Evolutionary conservation across 345 rosid species (phyloP).

Genomic region (Arabidopsis suecica): DNA sequence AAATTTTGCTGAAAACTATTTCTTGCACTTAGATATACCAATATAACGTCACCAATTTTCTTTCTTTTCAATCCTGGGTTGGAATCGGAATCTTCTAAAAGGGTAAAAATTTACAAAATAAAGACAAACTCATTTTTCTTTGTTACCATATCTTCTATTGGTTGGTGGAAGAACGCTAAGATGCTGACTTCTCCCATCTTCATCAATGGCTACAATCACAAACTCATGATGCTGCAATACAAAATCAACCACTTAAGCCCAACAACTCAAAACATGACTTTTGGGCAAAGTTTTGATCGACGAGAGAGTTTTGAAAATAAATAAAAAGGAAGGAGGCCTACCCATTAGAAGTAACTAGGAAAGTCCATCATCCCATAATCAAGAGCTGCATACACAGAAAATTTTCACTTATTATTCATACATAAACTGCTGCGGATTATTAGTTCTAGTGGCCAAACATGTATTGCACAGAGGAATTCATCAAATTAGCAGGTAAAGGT

Average conservation of each 20-base stretch:
- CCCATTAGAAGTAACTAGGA: slow-evolving; percentile 41
- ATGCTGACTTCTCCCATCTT: slow-evolving; percentile 19
- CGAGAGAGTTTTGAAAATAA: not conserved
- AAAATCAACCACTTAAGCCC: not conserved
- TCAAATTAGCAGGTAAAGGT: not conserved
- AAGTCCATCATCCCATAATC: slow-evolving; percentile 46
- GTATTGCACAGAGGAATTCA: slow-evolving; percentile 20
- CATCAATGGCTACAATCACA: slow-evolving; percentile 20
- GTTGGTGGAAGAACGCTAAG: slow-evolving; percentile 12
- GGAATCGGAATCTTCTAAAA: slow-evolving; percentile 26
- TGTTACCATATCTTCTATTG: slow-evolving; percentile 21
- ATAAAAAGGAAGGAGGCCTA: not conserved
- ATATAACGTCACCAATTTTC: not conserved
- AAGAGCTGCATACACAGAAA: slow-evolving; percentile 38
- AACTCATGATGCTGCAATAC: slow-evolving; percentile 30
- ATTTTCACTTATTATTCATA: slow-evolving; percentile 9
- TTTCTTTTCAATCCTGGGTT: not conserved
- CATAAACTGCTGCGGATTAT: not conserved
- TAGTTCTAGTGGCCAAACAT: not conserved
- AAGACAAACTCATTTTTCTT: not conserved
- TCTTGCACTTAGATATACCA: not conserved
- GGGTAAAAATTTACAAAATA: slow-evolving; percentile 4
- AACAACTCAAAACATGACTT: not conserved
- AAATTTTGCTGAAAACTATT: not conserved
- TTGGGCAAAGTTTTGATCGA: not conserved